Evolutionary conservation across 2,329 filamentous ascomycete species (phyloP).

Genomic region (Pseudogymnoascus sp.): DNA sequence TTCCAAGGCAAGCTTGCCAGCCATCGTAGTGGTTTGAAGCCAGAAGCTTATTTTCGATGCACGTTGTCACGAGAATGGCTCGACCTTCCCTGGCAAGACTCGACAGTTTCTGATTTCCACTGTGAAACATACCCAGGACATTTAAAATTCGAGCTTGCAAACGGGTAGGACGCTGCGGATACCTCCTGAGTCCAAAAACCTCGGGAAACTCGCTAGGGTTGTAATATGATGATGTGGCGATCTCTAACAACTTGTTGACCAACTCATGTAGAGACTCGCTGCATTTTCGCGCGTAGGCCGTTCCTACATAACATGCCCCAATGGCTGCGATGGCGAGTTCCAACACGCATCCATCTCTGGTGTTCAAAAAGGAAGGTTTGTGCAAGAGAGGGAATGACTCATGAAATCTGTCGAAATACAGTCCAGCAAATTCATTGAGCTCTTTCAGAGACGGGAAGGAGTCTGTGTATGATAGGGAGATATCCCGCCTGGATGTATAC

Average conservation of each 20-base stretch:
- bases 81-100: neutral
- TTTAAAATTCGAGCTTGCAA: constrained; percentile 11
- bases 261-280: constrained; percentile 10
- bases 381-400: constrained; percentile 12
- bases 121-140: constrained; percentile 11
- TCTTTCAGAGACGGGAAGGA: constrained; percentile 9
- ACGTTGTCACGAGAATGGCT: constrained; percentile 9
- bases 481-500: neutral
- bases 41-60: constrained; percentile 10
- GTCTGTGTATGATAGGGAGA: neutral
- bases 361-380: constrained; percentile 9
- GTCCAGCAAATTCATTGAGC: constrained; percentile 10
- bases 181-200: constrained; percentile 5
- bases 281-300: neutral
- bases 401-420: constrained; percentile 14
- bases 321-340: constrained; percentile 10
- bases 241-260: constrained; percentile 7
- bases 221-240: constrained; percentile 1
- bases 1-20: neutral
- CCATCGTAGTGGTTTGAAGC: constrained; percentile 3
- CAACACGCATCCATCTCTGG: neutral
- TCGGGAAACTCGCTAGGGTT: neutral
- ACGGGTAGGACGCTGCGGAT: constrained; percentile 6
- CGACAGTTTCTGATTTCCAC: constrained; percentile 3
- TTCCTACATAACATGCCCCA: constrained; percentile 9